Percentiles rank a stretch among this genome's conserved stretches.
phyloP scores from a whole-genome alignment of 1,139 yeast species.

The Suhomyces maxii region DNA sequence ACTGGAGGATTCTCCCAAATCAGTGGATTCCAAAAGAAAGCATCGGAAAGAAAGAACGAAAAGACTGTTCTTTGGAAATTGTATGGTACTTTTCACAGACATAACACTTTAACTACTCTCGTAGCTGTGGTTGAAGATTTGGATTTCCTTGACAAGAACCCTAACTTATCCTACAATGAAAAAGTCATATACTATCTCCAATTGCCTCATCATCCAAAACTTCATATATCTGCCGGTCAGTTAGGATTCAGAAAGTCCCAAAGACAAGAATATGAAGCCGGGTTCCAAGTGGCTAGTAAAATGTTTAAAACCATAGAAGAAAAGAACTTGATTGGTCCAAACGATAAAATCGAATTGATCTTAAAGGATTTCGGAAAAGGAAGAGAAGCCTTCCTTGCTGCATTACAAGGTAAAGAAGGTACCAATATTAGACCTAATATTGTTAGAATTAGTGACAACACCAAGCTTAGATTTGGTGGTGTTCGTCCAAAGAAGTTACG shows the following conservation, averaged over 20 bases:
- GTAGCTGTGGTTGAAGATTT: constrained; percentile 70
- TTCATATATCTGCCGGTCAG: constrained; percentile 69
- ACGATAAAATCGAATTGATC: constrained; percentile 67
- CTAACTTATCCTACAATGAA: constrained; percentile 64
- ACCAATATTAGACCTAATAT: constrained; percentile 61
- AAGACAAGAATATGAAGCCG: constrained; percentile 91
- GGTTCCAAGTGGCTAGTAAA: constrained; percentile 79
- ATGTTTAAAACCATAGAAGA: constrained; percentile 73
- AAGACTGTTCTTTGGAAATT: constrained; percentile 61
- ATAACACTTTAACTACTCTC: constrained; percentile 79
- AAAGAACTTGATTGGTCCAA: constrained; percentile 48
- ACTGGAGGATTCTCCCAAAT: constrained; percentile 10
- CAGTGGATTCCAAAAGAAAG: constrained; percentile 7
- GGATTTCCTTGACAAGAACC: constrained; percentile 57
- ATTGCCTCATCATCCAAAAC: constrained; percentile 73
- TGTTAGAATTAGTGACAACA: constrained; percentile 70
- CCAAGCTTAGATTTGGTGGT: constrained; percentile 91
- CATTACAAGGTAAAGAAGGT: constrained; percentile 90
- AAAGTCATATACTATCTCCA: constrained; percentile 75
- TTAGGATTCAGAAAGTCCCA: constrained; percentile 77
- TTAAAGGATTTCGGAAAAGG: constrained; percentile 87
- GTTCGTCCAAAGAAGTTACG: constrained; percentile 80
- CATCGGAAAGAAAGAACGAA: constrained; percentile 23
- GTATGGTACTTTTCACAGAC: constrained; percentile 74
- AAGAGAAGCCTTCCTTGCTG: constrained; percentile 80